Base-by-base conservation (phyloP, 495 filamentous ascomycete genomes). In the Neurospora sp. region DNA sequence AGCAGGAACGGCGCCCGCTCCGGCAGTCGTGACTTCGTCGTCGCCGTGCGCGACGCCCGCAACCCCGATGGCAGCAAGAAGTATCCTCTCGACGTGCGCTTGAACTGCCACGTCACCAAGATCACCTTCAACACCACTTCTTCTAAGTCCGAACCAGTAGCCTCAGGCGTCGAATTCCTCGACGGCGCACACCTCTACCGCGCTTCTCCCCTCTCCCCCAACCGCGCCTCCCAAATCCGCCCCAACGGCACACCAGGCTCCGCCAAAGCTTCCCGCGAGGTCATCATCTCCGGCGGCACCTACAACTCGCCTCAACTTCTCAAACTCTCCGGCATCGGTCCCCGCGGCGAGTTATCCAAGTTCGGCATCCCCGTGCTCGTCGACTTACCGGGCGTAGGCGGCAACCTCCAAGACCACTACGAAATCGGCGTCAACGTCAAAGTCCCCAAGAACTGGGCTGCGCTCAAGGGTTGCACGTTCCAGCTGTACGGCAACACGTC, bases 351-450 rank as follows among this genome's bases (percentile, higher is more conserved):
- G 41, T 84, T 93, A 0, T 18, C 78, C 5, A 75, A 74, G 11
- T 82, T 85, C 71, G 77, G 79, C 27, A 90, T 92, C 72, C 77
- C 82, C 6, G 81, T 90, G 0, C 72, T 90, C 0, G 73, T 80
- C 41, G 85, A 91, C 73, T 81, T 89, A 0, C 89, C 89, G 0
- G 88, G 86, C 14, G 90, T 92, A 0, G 91, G 91, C 46, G 82
- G 83, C n/a, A 92, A 92, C 78, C 81, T 92, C 2, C 89, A 91
- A 71, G 89, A 92, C 75, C 88, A 88, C 78, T 88, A 89, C 77
- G 89, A 91, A 72, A 84, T 81, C 31, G 76, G 81, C 40, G 84
- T 90, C 7, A 82, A 84, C 40, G 86, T 81, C 69, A 79, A 83
- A 2, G 78, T 81, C 9, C 83, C 85, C 27, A 69, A 77, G 23